These are phyloP conservation scores for Draba incana DNA, from an alignment of 345 rosid species.

Conservation along the genomic window DNA sequence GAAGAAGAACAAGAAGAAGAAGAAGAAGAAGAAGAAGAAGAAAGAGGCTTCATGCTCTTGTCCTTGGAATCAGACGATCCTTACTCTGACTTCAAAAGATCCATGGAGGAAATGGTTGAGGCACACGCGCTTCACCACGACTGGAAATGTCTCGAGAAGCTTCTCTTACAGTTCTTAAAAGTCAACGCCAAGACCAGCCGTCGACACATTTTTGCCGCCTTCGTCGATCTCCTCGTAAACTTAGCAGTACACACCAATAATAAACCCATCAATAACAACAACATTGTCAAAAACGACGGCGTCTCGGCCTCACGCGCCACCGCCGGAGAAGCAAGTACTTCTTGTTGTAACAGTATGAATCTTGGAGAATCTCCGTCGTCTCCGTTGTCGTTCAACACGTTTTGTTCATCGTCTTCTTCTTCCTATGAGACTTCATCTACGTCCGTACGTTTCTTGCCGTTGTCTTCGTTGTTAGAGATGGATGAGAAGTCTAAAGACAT, in stretches of 20 bases:
- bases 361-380: conserved; percentile 57
- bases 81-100: conserved; percentile 67
- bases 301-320: conserved; percentile 35
- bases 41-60: conserved; percentile 51
- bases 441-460: conserved; percentile 46
- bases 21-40: conserved; percentile 9
- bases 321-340: conserved; percentile 39
- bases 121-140: conserved; percentile 58
- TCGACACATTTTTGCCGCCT: conserved; percentile 72
- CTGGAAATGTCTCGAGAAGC: conserved; percentile 73
- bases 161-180: conserved; percentile 67
- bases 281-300: background rate
- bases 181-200: conserved; percentile 72
- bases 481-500: conserved; percentile 43
- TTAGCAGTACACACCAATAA: conserved; percentile 34
- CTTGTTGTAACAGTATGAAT: conserved; percentile 37
- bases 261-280: conserved; percentile 21
- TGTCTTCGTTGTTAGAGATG: conserved; percentile 49
- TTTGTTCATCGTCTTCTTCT: conserved; percentile 49
- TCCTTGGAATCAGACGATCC: conserved; percentile 84
- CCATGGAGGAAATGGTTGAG: conserved; percentile 96
- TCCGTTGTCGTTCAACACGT: conserved; percentile 60
- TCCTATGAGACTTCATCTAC: conserved; percentile 56
- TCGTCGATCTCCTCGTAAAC: conserved; percentile 69
- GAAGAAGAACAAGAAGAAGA: conserved; percentile 20